Conservation (phyloP, 2,329 filamentous ascomycete species). For the Cryphonectria radicalis region DNA sequence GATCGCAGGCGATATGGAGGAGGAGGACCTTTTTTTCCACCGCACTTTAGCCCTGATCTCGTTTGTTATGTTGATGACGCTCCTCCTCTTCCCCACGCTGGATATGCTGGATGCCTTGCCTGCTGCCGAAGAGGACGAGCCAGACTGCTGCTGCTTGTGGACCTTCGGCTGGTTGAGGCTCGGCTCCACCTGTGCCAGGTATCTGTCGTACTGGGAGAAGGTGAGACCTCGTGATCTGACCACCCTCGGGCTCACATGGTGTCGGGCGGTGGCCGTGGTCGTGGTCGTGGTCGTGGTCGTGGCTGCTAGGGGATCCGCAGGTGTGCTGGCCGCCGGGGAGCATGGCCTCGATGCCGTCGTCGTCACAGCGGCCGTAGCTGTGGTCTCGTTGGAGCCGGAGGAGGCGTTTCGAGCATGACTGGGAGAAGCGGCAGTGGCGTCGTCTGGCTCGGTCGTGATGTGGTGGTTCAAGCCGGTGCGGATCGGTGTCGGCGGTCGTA, state of each 20-base stretch:
- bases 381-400: slow-evolving; percentile 45
- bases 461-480: slow-evolving; percentile 43
- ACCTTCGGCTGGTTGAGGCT: slow-evolving; percentile 49
- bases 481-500: slow-evolving; percentile 34
- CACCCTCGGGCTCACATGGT: slow-evolving; percentile 34
- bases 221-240: slow-evolving; percentile 46
- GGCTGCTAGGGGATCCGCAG: slow-evolving; percentile 30
- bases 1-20: slow-evolving; percentile 36
- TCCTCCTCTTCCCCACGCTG: slow-evolving; percentile 50
- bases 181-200: slow-evolving; percentile 50
- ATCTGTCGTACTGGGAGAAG: slow-evolving; percentile 58
- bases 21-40: slow-evolving; percentile 45
- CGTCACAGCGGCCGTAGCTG: slow-evolving; percentile 39
- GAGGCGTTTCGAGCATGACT: slow-evolving; percentile 51
- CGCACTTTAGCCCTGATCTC: slow-evolving; percentile 49
- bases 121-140: slow-evolving; percentile 37
- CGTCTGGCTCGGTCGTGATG: slow-evolving; percentile 47
- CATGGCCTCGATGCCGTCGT: slow-evolving; percentile 49
- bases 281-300: not conserved
- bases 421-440: slow-evolving; percentile 45
- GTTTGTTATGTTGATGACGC: slow-evolving; percentile 51
- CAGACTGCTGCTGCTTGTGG: slow-evolving; percentile 32
- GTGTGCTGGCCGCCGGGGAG: slow-evolving; percentile 36
- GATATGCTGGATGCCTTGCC: slow-evolving; percentile 46
- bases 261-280: slow-evolving; percentile 22